Conservation (phyloP, 169 alveolate species). For the Besnoitia besnoiti region DNA sequence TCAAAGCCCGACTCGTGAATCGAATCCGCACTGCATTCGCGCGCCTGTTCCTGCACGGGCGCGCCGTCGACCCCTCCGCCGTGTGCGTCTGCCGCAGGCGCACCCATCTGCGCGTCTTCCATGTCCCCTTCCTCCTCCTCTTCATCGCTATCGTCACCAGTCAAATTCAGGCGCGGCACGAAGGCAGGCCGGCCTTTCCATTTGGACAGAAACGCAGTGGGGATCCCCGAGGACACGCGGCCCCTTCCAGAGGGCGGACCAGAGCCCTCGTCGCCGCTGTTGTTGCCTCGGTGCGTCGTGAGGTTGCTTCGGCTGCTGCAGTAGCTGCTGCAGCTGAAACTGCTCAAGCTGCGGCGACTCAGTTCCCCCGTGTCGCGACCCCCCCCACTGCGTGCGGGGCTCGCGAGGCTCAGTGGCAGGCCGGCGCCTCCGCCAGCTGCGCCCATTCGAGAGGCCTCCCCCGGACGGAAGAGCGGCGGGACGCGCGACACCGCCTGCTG, state of each 20-base stretch:
- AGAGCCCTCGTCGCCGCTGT: slow-evolving; percentile 3
- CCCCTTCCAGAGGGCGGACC: background rate
- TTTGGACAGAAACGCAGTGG: background rate
- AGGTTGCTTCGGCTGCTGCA: slow-evolving; percentile 4
- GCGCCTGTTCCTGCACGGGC: too few species aligned
- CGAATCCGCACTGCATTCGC: too few species aligned
- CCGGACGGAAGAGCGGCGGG: background rate
- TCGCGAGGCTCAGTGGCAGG: background rate
- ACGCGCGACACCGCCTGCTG: background rate
- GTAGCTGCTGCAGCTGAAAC: slow-evolving; percentile 10
- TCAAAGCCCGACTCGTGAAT: too few species aligned
- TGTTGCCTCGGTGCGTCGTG: background rate
- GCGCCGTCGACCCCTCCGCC: too few species aligned
- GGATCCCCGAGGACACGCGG: background rate
- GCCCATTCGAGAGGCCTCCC: background rate
- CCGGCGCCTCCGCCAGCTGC: background rate
- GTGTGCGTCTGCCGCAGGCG: too few species aligned
- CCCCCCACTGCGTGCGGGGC: background rate
- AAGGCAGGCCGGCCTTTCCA: slow-evolving; percentile 38
- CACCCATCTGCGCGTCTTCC: too few species aligned
- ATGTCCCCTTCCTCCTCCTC: background rate
- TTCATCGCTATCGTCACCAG: slow-evolving; percentile 23
- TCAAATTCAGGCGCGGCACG: slow-evolving; percentile 11
- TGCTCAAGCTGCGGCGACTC: background rate
- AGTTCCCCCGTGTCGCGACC: background rate